A percentile compares a stretch with the other conserved stretches of the same genome.
phyloP scores from a whole-genome alignment of 306 rosid genomes.

The Quercus dentata region DNA sequence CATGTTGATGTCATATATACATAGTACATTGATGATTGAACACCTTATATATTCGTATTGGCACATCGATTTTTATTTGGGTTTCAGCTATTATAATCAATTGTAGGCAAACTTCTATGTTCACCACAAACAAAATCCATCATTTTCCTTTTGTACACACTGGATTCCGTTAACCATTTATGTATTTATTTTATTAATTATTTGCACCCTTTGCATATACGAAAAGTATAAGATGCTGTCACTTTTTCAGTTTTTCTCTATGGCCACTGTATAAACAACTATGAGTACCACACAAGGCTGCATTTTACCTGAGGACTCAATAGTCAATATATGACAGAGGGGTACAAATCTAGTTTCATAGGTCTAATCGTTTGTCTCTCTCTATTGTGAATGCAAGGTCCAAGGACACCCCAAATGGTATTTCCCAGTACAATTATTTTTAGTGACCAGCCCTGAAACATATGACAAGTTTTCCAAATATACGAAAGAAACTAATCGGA shows the following conservation, averaged over 20 bases:
- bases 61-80: too few relatives aligned
- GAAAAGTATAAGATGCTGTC: too few relatives aligned
- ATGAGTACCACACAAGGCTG: background rate
- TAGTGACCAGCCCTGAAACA: slow-evolving; percentile 15
- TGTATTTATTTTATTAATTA: too few relatives aligned
- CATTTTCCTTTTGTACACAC: background rate
- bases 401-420: background rate
- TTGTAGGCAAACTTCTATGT: background rate
- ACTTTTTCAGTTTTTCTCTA: background rate
- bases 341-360: background rate
- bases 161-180: background rate
- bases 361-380: background rate
- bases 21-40: too few relatives aligned
- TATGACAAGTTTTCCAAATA: slow-evolving; percentile 34
- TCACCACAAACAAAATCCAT: background rate
- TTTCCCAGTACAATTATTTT: slow-evolving; percentile 1
- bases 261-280: background rate
- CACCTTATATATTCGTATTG: too few relatives aligned
- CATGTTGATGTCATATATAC: too few relatives aligned
- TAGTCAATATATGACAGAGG: background rate
- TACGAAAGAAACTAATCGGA: slow-evolving; percentile 6
- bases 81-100: too few relatives aligned
- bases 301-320: background rate
- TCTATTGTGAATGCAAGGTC: background rate
- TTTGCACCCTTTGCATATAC: too few relatives aligned